Conservation (phyloP, 2,329 filamentous ascomycete genomes). For the Verticillium nonalfalfae region DNA sequence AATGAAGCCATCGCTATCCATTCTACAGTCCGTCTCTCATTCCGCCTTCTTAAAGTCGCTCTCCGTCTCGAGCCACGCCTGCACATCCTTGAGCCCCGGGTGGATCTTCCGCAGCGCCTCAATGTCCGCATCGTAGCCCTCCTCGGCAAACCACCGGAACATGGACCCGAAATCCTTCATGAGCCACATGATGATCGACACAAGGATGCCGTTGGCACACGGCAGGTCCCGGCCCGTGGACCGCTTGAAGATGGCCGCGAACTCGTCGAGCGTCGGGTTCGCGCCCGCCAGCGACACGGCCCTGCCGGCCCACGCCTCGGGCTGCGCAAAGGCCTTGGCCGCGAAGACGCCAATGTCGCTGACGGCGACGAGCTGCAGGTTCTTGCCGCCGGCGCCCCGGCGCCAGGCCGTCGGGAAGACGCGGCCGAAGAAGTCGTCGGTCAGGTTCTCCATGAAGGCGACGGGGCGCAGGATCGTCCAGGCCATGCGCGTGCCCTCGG, state of each 20-base stretch:
- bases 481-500: constrained; percentile 19
- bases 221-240: constrained; percentile 21
- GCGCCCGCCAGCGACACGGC: constrained; percentile 32
- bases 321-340: constrained; percentile 25
- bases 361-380: constrained; percentile 25
- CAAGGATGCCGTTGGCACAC: constrained; percentile 20
- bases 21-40: neutral
- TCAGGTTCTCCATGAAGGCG: constrained; percentile 33
- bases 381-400: constrained; percentile 20
- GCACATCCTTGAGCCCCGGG: constrained; percentile 19
- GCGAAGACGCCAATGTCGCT: constrained; percentile 32
- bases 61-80: constrained; percentile 42
- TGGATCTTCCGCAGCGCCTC: constrained; percentile 16
- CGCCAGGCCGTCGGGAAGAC: constrained; percentile 25
- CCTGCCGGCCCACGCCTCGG: constrained; percentile 20
- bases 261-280: constrained; percentile 26
- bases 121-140: constrained; percentile 28
- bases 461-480: constrained; percentile 31
- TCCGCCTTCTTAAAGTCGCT: constrained; percentile 44
- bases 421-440: constrained; percentile 20
- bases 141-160: constrained; percentile 28
- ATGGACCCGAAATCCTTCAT: constrained; percentile 25
- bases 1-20: too few species aligned
- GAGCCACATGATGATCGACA: constrained; percentile 17
- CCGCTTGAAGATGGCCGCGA: constrained; percentile 21